Evolutionary conservation across 2,329 filamentous ascomycete species (phyloP).

Genomic region (Capronia epimyces): DNA sequence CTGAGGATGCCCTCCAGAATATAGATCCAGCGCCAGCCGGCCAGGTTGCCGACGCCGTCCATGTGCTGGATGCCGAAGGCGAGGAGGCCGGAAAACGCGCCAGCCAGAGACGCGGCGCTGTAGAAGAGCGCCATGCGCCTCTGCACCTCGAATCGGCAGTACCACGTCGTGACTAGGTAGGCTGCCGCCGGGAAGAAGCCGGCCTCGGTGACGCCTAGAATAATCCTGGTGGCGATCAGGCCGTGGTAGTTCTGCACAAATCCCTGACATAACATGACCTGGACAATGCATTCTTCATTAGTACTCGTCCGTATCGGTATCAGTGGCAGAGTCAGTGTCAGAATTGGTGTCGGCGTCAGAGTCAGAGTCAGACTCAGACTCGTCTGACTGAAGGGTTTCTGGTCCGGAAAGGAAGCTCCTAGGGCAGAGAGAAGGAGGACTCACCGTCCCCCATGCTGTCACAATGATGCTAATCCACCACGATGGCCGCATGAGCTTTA

Average conservation of each 20-base stretch:
- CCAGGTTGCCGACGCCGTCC: constrained; percentile 41
- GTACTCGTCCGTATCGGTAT: no score
- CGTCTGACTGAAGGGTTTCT: no score
- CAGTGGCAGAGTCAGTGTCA: no score
- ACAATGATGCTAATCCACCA: constrained; percentile 22
- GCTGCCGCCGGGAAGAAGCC: constrained; percentile 53
- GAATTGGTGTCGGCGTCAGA: no score
- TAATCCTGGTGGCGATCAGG: constrained; percentile 44
- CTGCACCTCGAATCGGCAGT: constrained; percentile 31
- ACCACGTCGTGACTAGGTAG: constrained; percentile 38
- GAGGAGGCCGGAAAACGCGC: constrained; percentile 47
- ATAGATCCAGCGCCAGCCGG: constrained; percentile 54
- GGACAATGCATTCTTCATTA: no score
- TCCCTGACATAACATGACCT: constrained; percentile 41
- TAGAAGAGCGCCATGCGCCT: constrained; percentile 32
- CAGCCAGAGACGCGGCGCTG: constrained; percentile 32
- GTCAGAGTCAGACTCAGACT: no score
- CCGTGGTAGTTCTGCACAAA: constrained; percentile 38
- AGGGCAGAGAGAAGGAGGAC: no score
- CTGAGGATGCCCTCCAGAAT: constrained; percentile 49
- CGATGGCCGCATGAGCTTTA: constrained; percentile 33
- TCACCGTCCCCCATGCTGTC: constrained; percentile 37
- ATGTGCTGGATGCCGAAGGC: constrained; percentile 47
- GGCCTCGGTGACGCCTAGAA: constrained; percentile 41
- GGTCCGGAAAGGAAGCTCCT: no score